A percentile compares a stretch with the other conserved stretches of the same genome.
These are phyloP conservation scores for Teratosphaeria pseudoeucalypti DNA, from an alignment of 2,329 filamentous ascomycete species.

Conservation along the genomic window DNA sequence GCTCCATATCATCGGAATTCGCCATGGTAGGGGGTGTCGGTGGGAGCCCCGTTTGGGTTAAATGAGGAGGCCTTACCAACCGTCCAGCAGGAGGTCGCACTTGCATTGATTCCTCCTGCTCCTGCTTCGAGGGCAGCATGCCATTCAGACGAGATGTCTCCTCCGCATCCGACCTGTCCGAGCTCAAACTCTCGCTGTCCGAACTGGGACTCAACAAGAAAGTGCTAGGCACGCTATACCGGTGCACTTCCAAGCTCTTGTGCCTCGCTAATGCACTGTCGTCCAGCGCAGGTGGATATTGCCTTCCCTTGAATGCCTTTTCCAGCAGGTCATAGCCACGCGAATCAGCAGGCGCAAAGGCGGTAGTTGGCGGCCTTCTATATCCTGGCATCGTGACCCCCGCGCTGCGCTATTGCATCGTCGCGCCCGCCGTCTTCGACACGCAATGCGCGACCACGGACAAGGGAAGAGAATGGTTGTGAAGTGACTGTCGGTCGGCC, in stretches of 20 bases:
- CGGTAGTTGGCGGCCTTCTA: constrained; percentile 3
- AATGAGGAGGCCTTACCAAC: constrained; percentile 6
- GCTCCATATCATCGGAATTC: constrained; percentile 18
- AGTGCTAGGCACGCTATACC: constrained; percentile 1
- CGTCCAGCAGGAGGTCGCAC: not conserved
- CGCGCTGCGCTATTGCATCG: not conserved
- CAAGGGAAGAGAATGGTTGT: not conserved
- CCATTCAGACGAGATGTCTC: not conserved
- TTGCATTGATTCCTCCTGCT: not conserved
- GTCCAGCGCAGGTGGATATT: not conserved
- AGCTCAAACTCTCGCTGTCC: not conserved
- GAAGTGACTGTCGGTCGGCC: not conserved
- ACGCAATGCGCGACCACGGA: not conserved
- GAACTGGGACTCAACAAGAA: constrained; percentile 6
- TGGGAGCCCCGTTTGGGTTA: constrained; percentile 29
- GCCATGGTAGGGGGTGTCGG: constrained; percentile 35
- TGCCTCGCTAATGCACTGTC: constrained; percentile 1
- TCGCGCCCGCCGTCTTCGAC: not conserved
- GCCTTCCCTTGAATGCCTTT: constrained; percentile 3
- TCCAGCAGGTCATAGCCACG: constrained; percentile 5
- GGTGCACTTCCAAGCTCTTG: not conserved
- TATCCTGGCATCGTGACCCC: constrained; percentile 3
- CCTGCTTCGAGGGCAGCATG: not conserved
- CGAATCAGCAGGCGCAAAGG: constrained; percentile 1
- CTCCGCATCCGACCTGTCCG: not conserved